These are phyloP conservation scores for Ogataea salicorniae DNA, from an alignment of 805 yeast species.

Conservation along the genomic window DNA sequence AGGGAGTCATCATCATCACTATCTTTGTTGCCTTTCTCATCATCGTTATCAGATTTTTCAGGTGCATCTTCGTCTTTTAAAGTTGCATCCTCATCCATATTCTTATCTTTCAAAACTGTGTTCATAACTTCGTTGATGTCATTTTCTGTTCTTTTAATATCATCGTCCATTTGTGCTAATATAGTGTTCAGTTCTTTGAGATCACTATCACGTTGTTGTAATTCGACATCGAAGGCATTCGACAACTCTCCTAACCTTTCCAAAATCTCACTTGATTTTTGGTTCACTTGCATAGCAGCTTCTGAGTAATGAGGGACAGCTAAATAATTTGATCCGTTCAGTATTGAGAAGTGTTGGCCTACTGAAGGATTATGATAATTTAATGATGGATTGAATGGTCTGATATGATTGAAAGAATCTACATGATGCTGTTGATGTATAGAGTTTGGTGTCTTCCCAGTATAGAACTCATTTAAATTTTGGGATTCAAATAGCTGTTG, in stretches of 20 bases:
- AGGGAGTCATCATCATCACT: slow-evolving; percentile 22
- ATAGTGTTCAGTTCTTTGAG: slow-evolving; percentile 25
- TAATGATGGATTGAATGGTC: slow-evolving; percentile 24
- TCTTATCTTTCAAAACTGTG: slow-evolving; percentile 20
- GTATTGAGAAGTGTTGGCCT: slow-evolving; percentile 12
- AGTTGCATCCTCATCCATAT: slow-evolving; percentile 19
- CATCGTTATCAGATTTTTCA: slow-evolving; percentile 1
- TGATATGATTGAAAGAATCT: slow-evolving; percentile 22
- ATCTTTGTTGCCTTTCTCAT: slow-evolving; percentile 24
- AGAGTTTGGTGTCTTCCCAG: not conserved
- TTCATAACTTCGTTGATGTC: slow-evolving; percentile 33
- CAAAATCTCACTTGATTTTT: slow-evolving; percentile 44
- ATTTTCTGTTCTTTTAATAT: slow-evolving; percentile 26
- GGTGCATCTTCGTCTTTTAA: slow-evolving; percentile 20
- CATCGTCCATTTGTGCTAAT: slow-evolving; percentile 28
- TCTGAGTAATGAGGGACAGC: slow-evolving; percentile 43
- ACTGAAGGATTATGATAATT: slow-evolving; percentile 12
- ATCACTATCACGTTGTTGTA: slow-evolving; percentile 38
- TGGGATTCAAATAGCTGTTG: not conserved
- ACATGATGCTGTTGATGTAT: slow-evolving; percentile 6
- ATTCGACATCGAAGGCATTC: slow-evolving; percentile 48
- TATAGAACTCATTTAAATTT: not conserved
- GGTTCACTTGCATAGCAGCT: slow-evolving; percentile 49
- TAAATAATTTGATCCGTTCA: slow-evolving; percentile 18
- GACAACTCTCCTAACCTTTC: slow-evolving; percentile 44